Conservation (phyloP, 805 yeast genomes). For the Millerago galiae region DNA sequence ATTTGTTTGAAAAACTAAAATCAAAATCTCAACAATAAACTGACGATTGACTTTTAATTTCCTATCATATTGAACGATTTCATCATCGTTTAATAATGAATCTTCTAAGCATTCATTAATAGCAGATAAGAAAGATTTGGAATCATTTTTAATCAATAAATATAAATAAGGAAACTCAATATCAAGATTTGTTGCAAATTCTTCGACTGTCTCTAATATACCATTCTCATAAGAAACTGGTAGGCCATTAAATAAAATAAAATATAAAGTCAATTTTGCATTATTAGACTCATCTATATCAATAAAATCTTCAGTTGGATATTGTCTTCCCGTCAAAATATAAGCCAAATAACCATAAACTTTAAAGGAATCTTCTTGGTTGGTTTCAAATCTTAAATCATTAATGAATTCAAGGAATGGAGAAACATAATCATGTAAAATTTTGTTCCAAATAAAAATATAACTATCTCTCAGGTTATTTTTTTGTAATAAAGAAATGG, state of each 20-base stretch:
- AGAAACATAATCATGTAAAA: slow-evolving; percentile 63
- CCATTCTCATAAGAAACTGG: slow-evolving; percentile 24
- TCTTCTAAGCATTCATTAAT: slow-evolving; percentile 85
- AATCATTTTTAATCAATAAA: slow-evolving; percentile 46
- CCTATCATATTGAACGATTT: slow-evolving; percentile 22
- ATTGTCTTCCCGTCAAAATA: slow-evolving; percentile 69
- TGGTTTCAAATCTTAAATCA: slow-evolving; percentile 17
- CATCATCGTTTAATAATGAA: slow-evolving; percentile 59
- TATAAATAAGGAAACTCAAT: slow-evolving; percentile 66
- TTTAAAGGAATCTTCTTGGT: slow-evolving; percentile 20
- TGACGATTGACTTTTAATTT: slow-evolving; percentile 54
- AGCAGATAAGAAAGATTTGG: slow-evolving; percentile 56
- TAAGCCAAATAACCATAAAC: slow-evolving; percentile 61
- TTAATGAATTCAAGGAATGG: slow-evolving; percentile 60
- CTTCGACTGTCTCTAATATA: slow-evolving; percentile 28
- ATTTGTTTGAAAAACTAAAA: slow-evolving; percentile 46
- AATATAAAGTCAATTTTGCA: slow-evolving; percentile 49
- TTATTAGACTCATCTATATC: slow-evolving; percentile 24
- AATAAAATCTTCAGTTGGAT: slow-evolving; percentile 60
- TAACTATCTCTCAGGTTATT: slow-evolving; percentile 55
- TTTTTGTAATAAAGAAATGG: slow-evolving; percentile 54
- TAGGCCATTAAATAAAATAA: slow-evolving; percentile 53
- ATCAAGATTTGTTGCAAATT: slow-evolving; percentile 12
- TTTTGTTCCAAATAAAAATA: slow-evolving; percentile 63
- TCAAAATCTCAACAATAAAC: slow-evolving; percentile 64